Base-by-base conservation (phyloP, 176 grass and related monocot species). In the Elaeis guineensis region DNA sequence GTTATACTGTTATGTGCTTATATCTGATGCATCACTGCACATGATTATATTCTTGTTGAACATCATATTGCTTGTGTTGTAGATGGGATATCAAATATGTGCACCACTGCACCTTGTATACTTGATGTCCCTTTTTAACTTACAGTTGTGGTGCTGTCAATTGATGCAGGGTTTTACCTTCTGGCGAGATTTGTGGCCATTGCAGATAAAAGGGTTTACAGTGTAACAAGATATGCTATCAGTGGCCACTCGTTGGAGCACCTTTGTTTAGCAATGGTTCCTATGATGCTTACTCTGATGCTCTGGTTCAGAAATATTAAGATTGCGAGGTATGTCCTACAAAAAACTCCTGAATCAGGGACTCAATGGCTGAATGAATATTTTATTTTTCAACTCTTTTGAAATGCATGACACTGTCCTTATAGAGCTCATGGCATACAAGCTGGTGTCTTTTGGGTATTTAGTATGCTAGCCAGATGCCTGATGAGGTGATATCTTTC, bases 241-340 rank as follows among this genome's bases (percentile, higher is more conserved):
- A 98, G 94, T 16, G 94, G 94, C 3, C 94, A 98, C 78, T 92
- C 94, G 15, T 80, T 98, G 76, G 94, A 92, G 63, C 94, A 98
- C 67, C 66, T 98, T 59, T 98, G 87, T 72, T 83, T 98, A 54
- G 84, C 88, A 15, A 64, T 89, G 73, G 94, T 89, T 74, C 67
- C 94, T 0, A 70, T 86, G 50, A 86, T 98, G 74, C 88, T 93
- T 21, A 83, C 84, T 32, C 39, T 93, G 49, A 98, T 98, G 94
- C 53, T 98, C 63, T 79, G 83, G 51, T 89, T 89, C 69, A 90
- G 94, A 98, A 98, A 77, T 60, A 76, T 89, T 71, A 98, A 88
- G 66, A 98, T 98, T 44, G 30, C 71, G 24, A 98, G 88, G 94
- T 98, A 98, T 25, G 35, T 44, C 35, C 35, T 2, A 14, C 35